Evolutionary conservation across 2,329 filamentous ascomycete genomes (phyloP), one percentile per base, ranked within the genome.

Genomic region (Apiospora malaysiana): DNA sequence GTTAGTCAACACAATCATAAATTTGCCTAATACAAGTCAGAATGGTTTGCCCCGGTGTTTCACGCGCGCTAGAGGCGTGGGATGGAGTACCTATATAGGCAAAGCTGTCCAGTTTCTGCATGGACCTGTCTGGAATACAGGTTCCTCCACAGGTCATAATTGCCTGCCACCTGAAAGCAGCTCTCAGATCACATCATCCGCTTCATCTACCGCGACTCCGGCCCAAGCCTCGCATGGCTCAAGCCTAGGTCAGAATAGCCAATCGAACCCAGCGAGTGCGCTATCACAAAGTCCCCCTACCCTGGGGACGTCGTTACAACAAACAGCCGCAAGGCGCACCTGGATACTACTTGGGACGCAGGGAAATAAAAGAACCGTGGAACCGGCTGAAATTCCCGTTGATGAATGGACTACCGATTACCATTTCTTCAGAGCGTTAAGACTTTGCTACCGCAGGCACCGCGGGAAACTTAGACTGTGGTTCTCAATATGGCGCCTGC

Each of bases 401-500:
- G 12, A 42, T n/a, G 40, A 69, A 18, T 45, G 18, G 32, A 65
- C 68, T 23, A 63, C 49, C 1, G 68, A 69, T 21, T 25, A 65
- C 21, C 49, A 43, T 14, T 63, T 69, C 23, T 69, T 69, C 40
- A 69, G 43, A n/a, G 37, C 47, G 10, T 27, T 69, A 14, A 69
- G n/a, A 43, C 10, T 5, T 23, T 40, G 21, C 6, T 69, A 69
- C n/a, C 56, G 68, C 0, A 21, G 12, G 23, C 32, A 40, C 21
- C 68, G 68, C 27, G 68, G 68, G 14, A 40, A 12, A 37, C 18
- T 69, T 16, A 2, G 46, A 16, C 40, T 59, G 37, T 69, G 68
- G 68, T 42, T 69, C 9, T 69, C 68, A 12, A 63, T 69, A 16
- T 69, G 68, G 47, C 68, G 46, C 14, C 49, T 63, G 10, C 25